These are phyloP conservation scores for Papiliotrema fonsecae DNA, from an alignment of 1,284 basidiomycete genomes.

Conservation along the genomic window DNA sequence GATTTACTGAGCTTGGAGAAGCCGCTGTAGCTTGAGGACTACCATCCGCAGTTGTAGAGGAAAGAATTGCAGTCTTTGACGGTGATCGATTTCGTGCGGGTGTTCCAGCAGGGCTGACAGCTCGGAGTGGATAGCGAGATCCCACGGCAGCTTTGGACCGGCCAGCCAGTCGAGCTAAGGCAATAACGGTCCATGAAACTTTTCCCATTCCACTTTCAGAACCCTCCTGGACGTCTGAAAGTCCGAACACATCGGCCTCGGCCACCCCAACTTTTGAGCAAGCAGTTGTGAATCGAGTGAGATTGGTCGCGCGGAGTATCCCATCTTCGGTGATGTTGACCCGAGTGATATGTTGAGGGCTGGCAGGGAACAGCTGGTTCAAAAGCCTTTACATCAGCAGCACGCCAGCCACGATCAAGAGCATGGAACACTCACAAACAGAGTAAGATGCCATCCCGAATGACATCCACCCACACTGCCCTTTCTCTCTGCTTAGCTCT, in stretches of 20 bases:
- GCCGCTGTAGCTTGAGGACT: not conserved
- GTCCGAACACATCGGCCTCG: slow-evolving; percentile 27
- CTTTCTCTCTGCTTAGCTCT: slow-evolving; percentile 66
- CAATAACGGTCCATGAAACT: slow-evolving; percentile 54
- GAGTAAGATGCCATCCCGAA: slow-evolving; percentile 76
- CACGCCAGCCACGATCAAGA: not conserved
- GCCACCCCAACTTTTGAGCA: slow-evolving; percentile 30
- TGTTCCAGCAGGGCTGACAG: slow-evolving; percentile 3
- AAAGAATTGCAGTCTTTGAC: slow-evolving; percentile 3
- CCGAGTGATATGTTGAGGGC: slow-evolving; percentile 31
- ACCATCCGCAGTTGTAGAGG: not conserved
- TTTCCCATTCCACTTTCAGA: slow-evolving; percentile 26
- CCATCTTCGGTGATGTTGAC: slow-evolving; percentile 38
- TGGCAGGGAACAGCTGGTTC: slow-evolving; percentile 35
- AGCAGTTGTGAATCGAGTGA: slow-evolving; percentile 34
- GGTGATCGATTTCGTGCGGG: slow-evolving; percentile 14
- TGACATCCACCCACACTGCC: slow-evolving; percentile 63
- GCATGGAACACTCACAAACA: slow-evolving; percentile 64
- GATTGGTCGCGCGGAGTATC: slow-evolving; percentile 27
- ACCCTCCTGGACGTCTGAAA: slow-evolving; percentile 29
- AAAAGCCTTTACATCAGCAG: slow-evolving; percentile 19
- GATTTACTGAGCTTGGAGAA: not conserved
- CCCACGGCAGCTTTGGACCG: slow-evolving; percentile 13
- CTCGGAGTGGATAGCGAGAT: not conserved
- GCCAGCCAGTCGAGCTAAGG: slow-evolving; percentile 59